A percentile compares a stretch with the other conserved stretches of the same genome.
Conservation (phyloP, 148 eudicot species). For the Salicornia ramosissima region DNA sequence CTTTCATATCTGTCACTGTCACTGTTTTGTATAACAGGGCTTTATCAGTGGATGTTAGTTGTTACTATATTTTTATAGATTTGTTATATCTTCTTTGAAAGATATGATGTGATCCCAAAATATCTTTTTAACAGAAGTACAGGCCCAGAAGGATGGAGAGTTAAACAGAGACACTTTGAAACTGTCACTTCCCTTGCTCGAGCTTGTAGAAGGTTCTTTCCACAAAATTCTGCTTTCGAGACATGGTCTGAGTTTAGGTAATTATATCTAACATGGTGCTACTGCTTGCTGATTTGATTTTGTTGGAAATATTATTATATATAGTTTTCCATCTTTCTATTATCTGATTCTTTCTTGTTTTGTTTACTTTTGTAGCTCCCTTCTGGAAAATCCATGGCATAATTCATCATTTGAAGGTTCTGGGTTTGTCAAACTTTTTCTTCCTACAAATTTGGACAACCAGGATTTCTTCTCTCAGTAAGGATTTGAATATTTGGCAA, state of each 20-base stretch:
- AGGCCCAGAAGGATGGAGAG: slow-evolving; percentile 98
- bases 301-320: slow-evolving; percentile 3
- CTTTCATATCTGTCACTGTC: too few species aligned
- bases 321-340: neutral
- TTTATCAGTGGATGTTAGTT: too few species aligned
- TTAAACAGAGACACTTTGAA: slow-evolving; percentile 93
- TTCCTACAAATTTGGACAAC: slow-evolving; percentile 81
- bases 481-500: slow-evolving; percentile 29
- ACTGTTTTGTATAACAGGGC: too few species aligned
- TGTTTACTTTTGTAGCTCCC: slow-evolving; percentile 44
- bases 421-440: slow-evolving; percentile 87
- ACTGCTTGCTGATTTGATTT: slow-evolving; percentile 10
- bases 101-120: slow-evolving; percentile 11
- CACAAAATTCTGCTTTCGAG: slow-evolving; percentile 79
- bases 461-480: slow-evolving; percentile 80
- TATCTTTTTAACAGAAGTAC: slow-evolving; percentile 53
- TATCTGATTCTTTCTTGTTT: neutral
- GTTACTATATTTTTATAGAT: neutral
- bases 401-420: slow-evolving; percentile 95
- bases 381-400: slow-evolving; percentile 97
- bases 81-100: neutral
- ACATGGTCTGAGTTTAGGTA: slow-evolving; percentile 98
- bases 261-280: slow-evolving; percentile 18
- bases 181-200: slow-evolving; percentile 90
- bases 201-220: slow-evolving; percentile 91